Percentiles rank a stretch among this genome's conserved stretches.
Conservation (phyloP, 306 rosid genomes). For the Glycine soja region DNA sequence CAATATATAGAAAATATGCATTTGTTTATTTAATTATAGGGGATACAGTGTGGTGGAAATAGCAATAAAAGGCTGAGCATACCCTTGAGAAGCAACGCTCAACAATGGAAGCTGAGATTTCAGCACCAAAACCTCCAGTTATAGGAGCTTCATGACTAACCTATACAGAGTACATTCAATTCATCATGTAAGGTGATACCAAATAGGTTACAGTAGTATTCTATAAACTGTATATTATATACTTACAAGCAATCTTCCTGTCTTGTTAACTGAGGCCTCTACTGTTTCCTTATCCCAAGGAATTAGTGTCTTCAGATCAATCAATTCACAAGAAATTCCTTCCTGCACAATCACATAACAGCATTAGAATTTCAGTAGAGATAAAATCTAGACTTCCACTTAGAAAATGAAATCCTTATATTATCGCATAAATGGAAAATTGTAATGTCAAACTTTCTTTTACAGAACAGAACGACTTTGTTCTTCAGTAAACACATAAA, state of each 20-base stretch:
- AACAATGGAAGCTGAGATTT: conserved; percentile 87
- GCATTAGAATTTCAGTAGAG: conserved; percentile 26
- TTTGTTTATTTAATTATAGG: background rate
- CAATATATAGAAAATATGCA: conserved; percentile 14
- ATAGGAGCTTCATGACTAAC: conserved; percentile 98
- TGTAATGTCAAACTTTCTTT: background rate
- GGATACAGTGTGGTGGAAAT: background rate
- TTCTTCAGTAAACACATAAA: background rate
- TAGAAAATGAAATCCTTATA: background rate
- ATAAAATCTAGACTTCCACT: conserved; percentile 4
- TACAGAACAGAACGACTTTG: background rate
- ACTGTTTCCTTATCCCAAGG: conserved; percentile 99
- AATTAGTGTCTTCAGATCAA: conserved; percentile 87
- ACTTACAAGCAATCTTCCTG: conserved; percentile 96
- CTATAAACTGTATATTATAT: conserved; percentile 24
- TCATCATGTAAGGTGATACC: conserved; percentile 28
- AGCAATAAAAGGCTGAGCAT: conserved; percentile 36
- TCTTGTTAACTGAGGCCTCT: conserved; percentile 88
- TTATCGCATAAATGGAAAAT: background rate
- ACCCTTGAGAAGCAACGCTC: conserved; percentile 96
- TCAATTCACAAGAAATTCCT: conserved; percentile 93
- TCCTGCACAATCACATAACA: conserved; percentile 64
- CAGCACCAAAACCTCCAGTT: conserved; percentile 98
- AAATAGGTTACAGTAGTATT: conserved; percentile 12
- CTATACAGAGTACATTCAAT: conserved; percentile 52